Percentiles rank a stretch among this genome's conserved stretches.
Evolutionary conservation across 495 filamentous ascomycete genomes (phyloP).

Genomic region (Penicillium coprophilum): DNA sequence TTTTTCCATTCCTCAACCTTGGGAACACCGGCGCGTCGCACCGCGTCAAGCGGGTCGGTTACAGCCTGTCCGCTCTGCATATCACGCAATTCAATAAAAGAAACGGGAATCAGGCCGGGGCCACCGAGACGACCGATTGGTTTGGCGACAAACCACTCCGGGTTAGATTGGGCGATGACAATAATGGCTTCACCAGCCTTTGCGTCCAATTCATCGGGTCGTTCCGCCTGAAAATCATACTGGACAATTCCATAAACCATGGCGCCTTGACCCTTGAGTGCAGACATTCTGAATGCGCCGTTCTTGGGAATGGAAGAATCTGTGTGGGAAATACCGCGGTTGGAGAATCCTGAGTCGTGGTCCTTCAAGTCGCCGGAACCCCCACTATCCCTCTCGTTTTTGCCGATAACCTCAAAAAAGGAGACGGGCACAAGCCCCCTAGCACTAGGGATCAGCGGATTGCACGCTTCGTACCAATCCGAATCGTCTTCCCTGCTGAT

Average conservation of each 20-base stretch:
- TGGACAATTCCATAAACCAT: constrained; percentile 96
- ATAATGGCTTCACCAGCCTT: constrained; percentile 96
- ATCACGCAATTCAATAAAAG: constrained; percentile 94
- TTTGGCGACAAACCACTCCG: constrained; percentile 99
- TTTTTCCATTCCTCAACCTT: constrained; percentile 99
- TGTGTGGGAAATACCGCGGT: constrained; percentile 49
- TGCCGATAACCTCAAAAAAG: constrained; percentile 88
- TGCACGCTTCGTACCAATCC: constrained; percentile 99
- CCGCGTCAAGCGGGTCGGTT: constrained; percentile 78
- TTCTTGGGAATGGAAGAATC: constrained; percentile 32
- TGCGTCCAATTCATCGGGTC: constrained; percentile 92
- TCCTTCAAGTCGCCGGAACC: constrained; percentile 67
- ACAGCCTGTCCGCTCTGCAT: constrained; percentile 86
- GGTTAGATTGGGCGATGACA: constrained; percentile 98
- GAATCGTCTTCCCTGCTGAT: constrained; percentile 91
- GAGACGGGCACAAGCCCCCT: constrained; percentile 89
- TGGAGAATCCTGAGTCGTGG: constrained; percentile 82
- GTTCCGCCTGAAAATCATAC: constrained; percentile 95
- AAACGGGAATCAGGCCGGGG: constrained; percentile 92
- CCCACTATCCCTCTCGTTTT: constrained; percentile 78
- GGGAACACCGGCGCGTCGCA: constrained; percentile 88
- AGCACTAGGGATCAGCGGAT: constrained; percentile 83
- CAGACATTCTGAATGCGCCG: constrained; percentile 51
- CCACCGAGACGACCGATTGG: constrained; percentile 93
- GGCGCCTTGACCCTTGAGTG: constrained; percentile 65